A percentile compares a stretch with the other conserved stretches of the same genome.
phyloP scores from a whole-genome alignment of 352 stramenopile species.

The Pythium vanterpoolii region DNA sequence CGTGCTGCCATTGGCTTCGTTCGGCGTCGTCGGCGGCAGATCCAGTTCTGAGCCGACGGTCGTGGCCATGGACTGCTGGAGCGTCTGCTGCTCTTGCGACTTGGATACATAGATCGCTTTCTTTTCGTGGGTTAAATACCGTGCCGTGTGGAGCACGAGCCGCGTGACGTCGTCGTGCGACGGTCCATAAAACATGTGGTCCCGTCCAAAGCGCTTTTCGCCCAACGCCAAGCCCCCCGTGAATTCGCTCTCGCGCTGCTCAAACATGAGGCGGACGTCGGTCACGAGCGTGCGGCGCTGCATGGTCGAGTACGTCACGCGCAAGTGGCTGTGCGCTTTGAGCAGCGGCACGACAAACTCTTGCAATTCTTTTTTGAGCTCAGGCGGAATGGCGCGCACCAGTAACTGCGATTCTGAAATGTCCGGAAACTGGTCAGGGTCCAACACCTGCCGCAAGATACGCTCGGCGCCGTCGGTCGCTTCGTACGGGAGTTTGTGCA shows the following conservation, averaged over 20 bases:
- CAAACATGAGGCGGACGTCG: slow-evolving; percentile 75
- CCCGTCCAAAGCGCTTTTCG: slow-evolving; percentile 61
- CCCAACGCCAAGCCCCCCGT: slow-evolving; percentile 46
- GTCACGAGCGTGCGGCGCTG: slow-evolving; percentile 73
- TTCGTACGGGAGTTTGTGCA: slow-evolving; percentile 68
- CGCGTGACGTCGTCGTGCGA: slow-evolving; percentile 60
- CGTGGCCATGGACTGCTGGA: background rate
- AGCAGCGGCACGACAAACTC: slow-evolving; percentile 68
- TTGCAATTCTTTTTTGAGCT: slow-evolving; percentile 52
- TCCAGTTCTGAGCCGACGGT: slow-evolving; percentile 24
- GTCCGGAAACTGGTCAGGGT: slow-evolving; percentile 35
- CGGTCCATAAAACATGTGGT: slow-evolving; percentile 69
- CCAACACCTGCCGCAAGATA: slow-evolving; percentile 52
- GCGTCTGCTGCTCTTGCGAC: slow-evolving; percentile 29
- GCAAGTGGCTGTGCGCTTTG: slow-evolving; percentile 64
- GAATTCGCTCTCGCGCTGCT: slow-evolving; percentile 62
- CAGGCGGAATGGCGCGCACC: slow-evolving; percentile 44
- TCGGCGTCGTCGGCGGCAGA: background rate
- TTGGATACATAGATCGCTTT: slow-evolving; percentile 78
- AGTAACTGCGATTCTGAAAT: slow-evolving; percentile 71
- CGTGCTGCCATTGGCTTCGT: background rate
- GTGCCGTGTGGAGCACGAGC: slow-evolving; percentile 63
- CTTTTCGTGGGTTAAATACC: slow-evolving; percentile 45
- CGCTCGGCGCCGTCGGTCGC: slow-evolving; percentile 59
- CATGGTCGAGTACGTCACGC: slow-evolving; percentile 66